These are phyloP conservation scores for Ogataea paraovalis DNA, from an alignment of 805 yeast genomes.

Conservation along the genomic window DNA sequence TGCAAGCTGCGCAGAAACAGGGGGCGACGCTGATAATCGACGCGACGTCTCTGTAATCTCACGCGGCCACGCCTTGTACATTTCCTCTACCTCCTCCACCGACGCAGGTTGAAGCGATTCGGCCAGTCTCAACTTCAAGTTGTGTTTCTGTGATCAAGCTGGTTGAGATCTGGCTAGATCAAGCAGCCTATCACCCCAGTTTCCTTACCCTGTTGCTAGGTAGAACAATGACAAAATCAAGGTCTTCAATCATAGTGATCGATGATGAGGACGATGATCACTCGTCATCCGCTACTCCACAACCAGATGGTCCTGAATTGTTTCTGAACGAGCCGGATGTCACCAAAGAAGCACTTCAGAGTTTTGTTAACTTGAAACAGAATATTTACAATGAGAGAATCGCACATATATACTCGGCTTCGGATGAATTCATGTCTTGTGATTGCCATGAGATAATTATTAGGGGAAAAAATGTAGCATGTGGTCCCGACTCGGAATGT, in stretches of 20 bases:
- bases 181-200: too few species aligned
- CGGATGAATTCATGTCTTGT: slow-evolving; percentile 84
- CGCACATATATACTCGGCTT: slow-evolving; percentile 60
- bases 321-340: slow-evolving; percentile 46
- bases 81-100: too few species aligned
- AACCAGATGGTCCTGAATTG: slow-evolving; percentile 19
- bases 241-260: background rate
- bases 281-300: slow-evolving; percentile 17
- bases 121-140: too few species aligned
- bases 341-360: slow-evolving; percentile 62
- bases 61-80: too few species aligned
- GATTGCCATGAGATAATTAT: slow-evolving; percentile 64
- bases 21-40: too few species aligned
- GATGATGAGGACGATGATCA: slow-evolving; percentile 6
- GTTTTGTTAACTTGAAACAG: slow-evolving; percentile 52
- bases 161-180: too few species aligned
- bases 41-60: too few species aligned
- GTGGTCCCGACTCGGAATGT: slow-evolving; percentile 85
- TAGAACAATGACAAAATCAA: background rate
- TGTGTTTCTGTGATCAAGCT: too few species aligned
- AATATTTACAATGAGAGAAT: slow-evolving; percentile 60
- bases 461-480: slow-evolving; percentile 53
- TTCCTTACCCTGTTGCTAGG: background rate
- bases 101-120: too few species aligned
- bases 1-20: too few species aligned